Evolutionary conservation across 805 yeast genomes (phyloP).

Genomic region (Myxozyma mucilagina): DNA sequence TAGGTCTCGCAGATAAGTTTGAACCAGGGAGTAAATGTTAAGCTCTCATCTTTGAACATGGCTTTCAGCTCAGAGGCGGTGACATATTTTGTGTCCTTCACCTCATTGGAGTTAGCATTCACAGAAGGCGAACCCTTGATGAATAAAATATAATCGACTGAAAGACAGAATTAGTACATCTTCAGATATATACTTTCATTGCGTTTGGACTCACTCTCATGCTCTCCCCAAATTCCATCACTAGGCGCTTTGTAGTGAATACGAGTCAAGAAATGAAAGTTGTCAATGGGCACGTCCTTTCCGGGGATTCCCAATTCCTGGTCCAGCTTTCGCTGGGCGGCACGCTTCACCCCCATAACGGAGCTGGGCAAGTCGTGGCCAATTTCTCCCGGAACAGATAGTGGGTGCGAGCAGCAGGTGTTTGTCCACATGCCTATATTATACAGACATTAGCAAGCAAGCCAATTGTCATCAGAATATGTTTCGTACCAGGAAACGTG

Average conservation of each 20-base stretch:
- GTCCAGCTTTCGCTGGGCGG: slow-evolving; percentile 87
- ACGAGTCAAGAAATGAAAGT: slow-evolving; percentile 82
- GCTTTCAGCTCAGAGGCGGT: slow-evolving; percentile 60
- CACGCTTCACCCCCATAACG: slow-evolving; percentile 74
- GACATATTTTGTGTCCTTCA: slow-evolving; percentile 77
- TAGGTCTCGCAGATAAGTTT: slow-evolving; percentile 89
- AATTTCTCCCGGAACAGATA: slow-evolving; percentile 77
- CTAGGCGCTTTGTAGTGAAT: slow-evolving; percentile 88
- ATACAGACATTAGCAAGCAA: neutral
- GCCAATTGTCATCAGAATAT: neutral
- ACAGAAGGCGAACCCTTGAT: slow-evolving; percentile 58
- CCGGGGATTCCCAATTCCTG: slow-evolving; percentile 86
- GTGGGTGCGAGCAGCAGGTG: slow-evolving; percentile 98
- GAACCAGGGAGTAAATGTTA: slow-evolving; percentile 96
- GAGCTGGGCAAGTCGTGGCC: slow-evolving; percentile 65
- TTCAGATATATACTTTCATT: too few relatives aligned
- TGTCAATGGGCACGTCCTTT: slow-evolving; percentile 51
- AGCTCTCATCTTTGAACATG: slow-evolving; percentile 68
- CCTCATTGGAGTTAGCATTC: slow-evolving; percentile 76
- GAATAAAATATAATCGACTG: slow-evolving; percentile 82
- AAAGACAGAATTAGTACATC: neutral
- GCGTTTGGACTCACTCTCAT: slow-evolving; percentile 57
- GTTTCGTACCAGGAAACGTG: slow-evolving; percentile 68
- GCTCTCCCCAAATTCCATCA: slow-evolving; percentile 91
- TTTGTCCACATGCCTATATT: slow-evolving; percentile 82